These are phyloP conservation scores for Piper longum DNA, from an alignment of 164 flowering plant genomes.

Conservation along the genomic window DNA sequence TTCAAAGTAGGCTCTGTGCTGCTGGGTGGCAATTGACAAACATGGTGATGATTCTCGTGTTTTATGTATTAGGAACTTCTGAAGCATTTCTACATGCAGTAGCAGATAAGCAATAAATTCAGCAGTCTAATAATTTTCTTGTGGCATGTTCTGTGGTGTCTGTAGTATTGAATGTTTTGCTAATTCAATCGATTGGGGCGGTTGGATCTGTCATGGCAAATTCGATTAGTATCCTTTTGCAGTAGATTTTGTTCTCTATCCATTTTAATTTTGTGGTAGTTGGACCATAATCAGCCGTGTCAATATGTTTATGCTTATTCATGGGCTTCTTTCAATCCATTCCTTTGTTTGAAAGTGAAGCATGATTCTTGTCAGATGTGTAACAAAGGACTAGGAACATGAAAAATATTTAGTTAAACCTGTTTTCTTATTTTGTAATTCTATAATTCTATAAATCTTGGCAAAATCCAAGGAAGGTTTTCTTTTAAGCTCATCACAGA, in stretches of 20 bases:
- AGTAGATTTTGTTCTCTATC: background rate
- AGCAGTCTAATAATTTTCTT: constrained; percentile 57
- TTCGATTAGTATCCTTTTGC: constrained; percentile 76
- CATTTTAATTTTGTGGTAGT: background rate
- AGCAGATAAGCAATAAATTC: constrained; percentile 64
- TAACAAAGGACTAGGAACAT: no score
- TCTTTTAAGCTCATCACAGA: no score
- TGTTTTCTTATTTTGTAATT: no score
- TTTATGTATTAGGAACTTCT: constrained; percentile 62
- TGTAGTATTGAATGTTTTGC: constrained; percentile 41
- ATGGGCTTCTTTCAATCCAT: background rate
- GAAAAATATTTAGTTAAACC: no score
- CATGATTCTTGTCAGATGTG: no score
- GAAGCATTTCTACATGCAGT: constrained; percentile 97
- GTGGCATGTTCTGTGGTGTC: constrained; percentile 66
- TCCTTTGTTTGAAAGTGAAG: no score
- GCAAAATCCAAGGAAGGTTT: no score
- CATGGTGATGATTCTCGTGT: background rate
- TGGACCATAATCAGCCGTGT: background rate
- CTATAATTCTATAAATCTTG: no score
- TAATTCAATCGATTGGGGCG: constrained; percentile 67
- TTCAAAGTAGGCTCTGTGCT: no score
- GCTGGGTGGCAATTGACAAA: background rate
- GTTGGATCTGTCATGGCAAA: constrained; percentile 82
- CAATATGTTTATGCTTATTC: background rate